Evolutionary conservation across 495 filamentous ascomycete species (phyloP).

Genomic region (Neurospora sp.): DNA sequence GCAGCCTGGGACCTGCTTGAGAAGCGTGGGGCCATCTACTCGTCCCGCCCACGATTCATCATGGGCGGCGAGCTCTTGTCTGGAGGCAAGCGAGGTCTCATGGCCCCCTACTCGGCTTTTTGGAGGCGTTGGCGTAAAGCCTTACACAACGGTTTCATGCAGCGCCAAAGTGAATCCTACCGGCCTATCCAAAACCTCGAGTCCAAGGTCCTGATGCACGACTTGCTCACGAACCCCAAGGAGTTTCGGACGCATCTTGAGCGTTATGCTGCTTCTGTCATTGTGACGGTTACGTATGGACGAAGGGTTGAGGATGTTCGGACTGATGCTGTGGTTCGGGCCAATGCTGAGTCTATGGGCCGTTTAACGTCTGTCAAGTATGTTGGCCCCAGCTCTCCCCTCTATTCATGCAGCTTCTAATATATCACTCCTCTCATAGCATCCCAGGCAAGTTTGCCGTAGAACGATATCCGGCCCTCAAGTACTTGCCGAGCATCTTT

Average conservation of each 20-base stretch:
- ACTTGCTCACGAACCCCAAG: constrained; percentile 29
- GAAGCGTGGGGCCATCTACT: constrained; percentile 41
- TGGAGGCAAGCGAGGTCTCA: constrained; percentile 37
- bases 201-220: constrained; percentile 36
- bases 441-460: constrained; percentile 50
- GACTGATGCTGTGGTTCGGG: constrained; percentile 39
- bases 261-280: constrained; percentile 48
- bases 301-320: constrained; percentile 45
- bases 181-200: constrained; percentile 47
- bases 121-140: constrained; percentile 48
- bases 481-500: constrained; percentile 40
- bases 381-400: neutral
- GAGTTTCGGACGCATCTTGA: constrained; percentile 31
- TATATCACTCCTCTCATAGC: neutral
- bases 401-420: neutral
- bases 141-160: constrained; percentile 45
- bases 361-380: constrained; percentile 48
- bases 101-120: constrained; percentile 39
- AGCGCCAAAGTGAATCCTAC: constrained; percentile 43
- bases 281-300: constrained; percentile 50
- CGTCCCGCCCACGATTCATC: constrained; percentile 37
- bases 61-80: constrained; percentile 44
- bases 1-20: constrained; percentile 46
- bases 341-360: constrained; percentile 46
- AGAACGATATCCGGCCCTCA: constrained; percentile 47